Base-by-base conservation (phyloP, 139 green algal species). In the Chlamydomonas incerta region DNA sequence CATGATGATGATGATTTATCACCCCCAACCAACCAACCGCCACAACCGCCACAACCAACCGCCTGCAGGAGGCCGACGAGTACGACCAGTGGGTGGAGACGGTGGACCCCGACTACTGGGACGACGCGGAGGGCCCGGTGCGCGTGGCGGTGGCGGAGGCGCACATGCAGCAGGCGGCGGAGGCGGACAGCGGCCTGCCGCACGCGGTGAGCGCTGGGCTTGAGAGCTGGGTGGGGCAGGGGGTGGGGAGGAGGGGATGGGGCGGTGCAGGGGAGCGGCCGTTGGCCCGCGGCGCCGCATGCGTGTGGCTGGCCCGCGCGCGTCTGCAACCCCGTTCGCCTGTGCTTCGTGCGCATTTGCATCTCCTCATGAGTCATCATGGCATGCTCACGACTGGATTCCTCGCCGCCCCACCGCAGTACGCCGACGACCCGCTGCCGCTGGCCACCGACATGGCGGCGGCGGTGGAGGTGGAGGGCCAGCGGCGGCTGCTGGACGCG, bases 51-150 rank as follows among this genome's bases (percentile, higher is more conserved):
- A 24, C 47, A 26, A 2, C 72, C 34, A 60, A 3, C 41, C 24
- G 34, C 34, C 75, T 60, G 26, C 62, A 83, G 77, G 77, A 83
- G 65, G 63, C 29, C 13, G 77, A 74, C 65, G 63, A 63, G 77
- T 83, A 37, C 62, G 46, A 83, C 77, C 23, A 14, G 18, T 83
- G 77, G 77, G 26, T 83, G 24, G 77, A 83, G 77, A 18, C 50
- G 0, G 23, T 41, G 18, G 77, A 83, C 46, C 63, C 63, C 0
- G 77, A 83, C 63, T 55, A 62, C 77, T 66, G 46, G 63, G 77
- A 74, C 46, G 77, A 83, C 65, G 18, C 63, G 20, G 77, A 65
- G 20, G 77, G 63, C 63, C 77, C 63, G 26, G n/a, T 20, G 37
- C 77, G 77, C n/a, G 77, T 83, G 62, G 11, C 63, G 2, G 52